Percentiles rank a stretch among this genome's conserved stretches.
These are phyloP conservation scores for Pichia sp. DNA, from an alignment of 1,139 yeast genomes.

Conservation along the genomic window DNA sequence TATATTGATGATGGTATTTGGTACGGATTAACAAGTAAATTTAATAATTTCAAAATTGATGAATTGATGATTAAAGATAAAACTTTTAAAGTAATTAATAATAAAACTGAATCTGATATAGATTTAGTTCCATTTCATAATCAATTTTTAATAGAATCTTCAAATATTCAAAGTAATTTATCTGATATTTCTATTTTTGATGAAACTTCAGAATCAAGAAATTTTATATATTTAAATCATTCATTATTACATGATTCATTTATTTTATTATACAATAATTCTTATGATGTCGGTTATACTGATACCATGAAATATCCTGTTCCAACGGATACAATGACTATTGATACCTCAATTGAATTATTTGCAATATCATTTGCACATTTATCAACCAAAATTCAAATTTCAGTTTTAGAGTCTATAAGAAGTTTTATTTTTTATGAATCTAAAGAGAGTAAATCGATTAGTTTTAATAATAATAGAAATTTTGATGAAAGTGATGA, in stretches of 20 bases:
- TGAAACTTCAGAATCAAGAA: constrained; percentile 30
- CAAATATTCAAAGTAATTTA: constrained; percentile 27
- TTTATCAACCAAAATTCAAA: constrained; percentile 75
- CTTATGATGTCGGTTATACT: constrained; percentile 24
- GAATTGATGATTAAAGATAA: constrained; percentile 31
- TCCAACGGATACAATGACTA: constrained; percentile 42
- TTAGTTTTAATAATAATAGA: not conserved
- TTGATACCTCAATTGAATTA: constrained; percentile 73
- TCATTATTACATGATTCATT: constrained; percentile 36
- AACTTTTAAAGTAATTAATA: not conserved
- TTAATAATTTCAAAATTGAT: constrained; percentile 30
- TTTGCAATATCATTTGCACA: constrained; percentile 67
- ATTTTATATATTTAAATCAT: constrained; percentile 33
- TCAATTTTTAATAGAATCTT: constrained; percentile 25
- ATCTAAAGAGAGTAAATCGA: constrained; percentile 26
- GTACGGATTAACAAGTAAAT: constrained; percentile 41
- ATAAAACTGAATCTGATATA: constrained; percentile 14
- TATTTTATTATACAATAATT: constrained; percentile 23
- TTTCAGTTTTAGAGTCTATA: constrained; percentile 76
- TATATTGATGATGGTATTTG: constrained; percentile 34
- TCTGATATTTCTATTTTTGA: constrained; percentile 33
- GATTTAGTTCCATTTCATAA: constrained; percentile 16
- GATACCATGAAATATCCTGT: constrained; percentile 28
- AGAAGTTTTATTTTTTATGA: constrained; percentile 45
- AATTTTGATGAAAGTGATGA: constrained; percentile 9